phyloP scores from a whole-genome alignment of 2,329 filamentous ascomycete species.

The Paraphaeosphaeria minitans region DNA sequence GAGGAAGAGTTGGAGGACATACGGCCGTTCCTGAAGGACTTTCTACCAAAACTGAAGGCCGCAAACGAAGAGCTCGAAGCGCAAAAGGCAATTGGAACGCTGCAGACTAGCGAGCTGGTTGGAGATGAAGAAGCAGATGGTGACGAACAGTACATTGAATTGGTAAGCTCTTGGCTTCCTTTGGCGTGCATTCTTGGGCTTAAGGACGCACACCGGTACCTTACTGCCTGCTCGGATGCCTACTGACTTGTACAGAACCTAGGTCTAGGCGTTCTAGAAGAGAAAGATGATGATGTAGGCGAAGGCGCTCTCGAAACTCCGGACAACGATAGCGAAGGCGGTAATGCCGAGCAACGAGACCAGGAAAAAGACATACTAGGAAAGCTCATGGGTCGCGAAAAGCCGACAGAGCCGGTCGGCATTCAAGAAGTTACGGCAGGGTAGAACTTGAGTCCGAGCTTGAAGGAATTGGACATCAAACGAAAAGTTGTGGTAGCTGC shows the following conservation, averaged over 20 bases:
- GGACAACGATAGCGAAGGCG: conserved; percentile 29
- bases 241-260: conserved; percentile 40
- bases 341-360: conserved; percentile 11
- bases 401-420: conserved; percentile 20
- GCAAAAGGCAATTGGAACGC: conserved; percentile 46
- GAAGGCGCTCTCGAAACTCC: conserved; percentile 13
- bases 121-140: conserved; percentile 34
- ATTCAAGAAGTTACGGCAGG: conserved; percentile 40
- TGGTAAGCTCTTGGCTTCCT: conserved; percentile 33
- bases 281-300: conserved; percentile 38
- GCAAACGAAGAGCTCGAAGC: conserved; percentile 51
- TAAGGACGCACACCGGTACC: background rate
- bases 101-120: conserved; percentile 46
- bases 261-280: conserved; percentile 54
- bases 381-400: conserved; percentile 45
- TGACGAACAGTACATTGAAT: conserved; percentile 47
- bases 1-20: conserved; percentile 37
- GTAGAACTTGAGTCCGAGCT: background rate
- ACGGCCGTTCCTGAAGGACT: conserved; percentile 45
- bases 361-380: conserved; percentile 41
- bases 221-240: background rate
- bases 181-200: background rate
- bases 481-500: background rate
- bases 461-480: background rate
- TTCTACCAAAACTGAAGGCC: conserved; percentile 50